Evolutionary conservation across 2,329 filamentous ascomycete species (phyloP).

Genomic region (Daldinia eschscholtzii): DNA sequence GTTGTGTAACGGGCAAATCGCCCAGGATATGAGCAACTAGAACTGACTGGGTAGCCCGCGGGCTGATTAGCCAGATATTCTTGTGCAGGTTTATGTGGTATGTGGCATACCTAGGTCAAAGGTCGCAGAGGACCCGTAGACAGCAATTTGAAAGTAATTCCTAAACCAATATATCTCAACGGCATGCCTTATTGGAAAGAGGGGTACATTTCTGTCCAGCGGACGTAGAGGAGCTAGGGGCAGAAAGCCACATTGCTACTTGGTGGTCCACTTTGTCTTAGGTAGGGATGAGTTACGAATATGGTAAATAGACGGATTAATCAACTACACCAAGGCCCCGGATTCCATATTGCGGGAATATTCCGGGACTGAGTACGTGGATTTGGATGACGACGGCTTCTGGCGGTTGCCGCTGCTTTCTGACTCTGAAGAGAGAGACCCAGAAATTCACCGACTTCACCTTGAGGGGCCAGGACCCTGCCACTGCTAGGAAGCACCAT

Average conservation of each 20-base stretch:
- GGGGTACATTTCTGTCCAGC: conserved; percentile 40
- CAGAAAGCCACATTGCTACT: conserved; percentile 40
- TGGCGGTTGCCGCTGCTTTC: conserved; percentile 36
- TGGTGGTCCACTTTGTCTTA: conserved; percentile 37
- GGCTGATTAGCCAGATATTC: conserved; percentile 43
- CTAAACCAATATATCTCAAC: conserved; percentile 34
- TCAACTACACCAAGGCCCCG: conserved; percentile 34
- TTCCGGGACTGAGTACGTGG: conserved; percentile 28
- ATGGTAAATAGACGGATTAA: conserved; percentile 35
- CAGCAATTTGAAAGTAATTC: conserved; percentile 35
- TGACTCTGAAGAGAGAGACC: conserved; percentile 21
- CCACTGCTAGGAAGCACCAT: conserved; percentile 31
- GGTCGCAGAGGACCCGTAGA: conserved; percentile 30
- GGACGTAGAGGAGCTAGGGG: conserved; percentile 37
- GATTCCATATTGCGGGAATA: conserved; percentile 31
- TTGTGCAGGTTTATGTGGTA: conserved; percentile 37
- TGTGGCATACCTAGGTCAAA: conserved; percentile 44
- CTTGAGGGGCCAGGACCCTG: conserved; percentile 35
- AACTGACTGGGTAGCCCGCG: conserved; percentile 33
- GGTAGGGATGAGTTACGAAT: conserved; percentile 31
- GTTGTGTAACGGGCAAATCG: conserved; percentile 39
- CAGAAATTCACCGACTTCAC: conserved; percentile 41
- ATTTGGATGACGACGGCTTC: conserved; percentile 32
- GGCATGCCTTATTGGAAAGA: conserved; percentile 31
- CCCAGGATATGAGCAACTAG: conserved; percentile 30